Evolutionary conservation across 352 stramenopile genomes (phyloP).

Genomic region (Phytopythium delawarense): DNA sequence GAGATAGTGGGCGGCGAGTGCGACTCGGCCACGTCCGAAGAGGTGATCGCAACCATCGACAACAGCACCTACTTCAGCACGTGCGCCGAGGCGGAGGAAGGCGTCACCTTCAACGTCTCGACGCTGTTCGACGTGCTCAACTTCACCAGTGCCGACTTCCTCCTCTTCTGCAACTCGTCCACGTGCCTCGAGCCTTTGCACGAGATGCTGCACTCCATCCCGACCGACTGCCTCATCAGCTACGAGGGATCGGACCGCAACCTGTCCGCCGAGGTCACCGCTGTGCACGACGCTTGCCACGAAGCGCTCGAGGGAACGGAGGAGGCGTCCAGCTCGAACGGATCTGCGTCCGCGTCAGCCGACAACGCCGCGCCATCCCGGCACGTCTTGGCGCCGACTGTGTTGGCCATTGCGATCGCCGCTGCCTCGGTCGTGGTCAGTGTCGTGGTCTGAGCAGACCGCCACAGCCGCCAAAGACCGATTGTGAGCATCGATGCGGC

Average conservation of each 20-base stretch:
- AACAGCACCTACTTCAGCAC: constrained; percentile 51
- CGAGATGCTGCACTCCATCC: constrained; percentile 30
- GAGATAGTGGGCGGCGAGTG: not conserved
- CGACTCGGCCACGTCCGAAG: not conserved
- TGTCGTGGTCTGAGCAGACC: not conserved
- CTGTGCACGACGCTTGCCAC: constrained; percentile 29
- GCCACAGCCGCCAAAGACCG: not conserved
- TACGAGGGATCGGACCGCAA: constrained; percentile 39
- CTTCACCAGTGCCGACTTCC: constrained; percentile 38
- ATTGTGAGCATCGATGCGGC: too few species aligned
- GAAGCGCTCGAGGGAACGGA: constrained; percentile 2
- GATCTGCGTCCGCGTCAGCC: constrained; percentile 1
- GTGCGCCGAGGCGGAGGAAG: constrained; percentile 33
- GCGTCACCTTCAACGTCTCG: constrained; percentile 43
- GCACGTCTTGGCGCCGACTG: not conserved
- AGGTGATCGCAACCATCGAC: constrained; percentile 26
- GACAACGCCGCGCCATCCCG: not conserved
- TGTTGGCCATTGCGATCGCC: not conserved
- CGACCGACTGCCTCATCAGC: constrained; percentile 37
- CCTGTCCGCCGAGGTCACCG: constrained; percentile 29
- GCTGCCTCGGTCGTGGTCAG: not conserved
- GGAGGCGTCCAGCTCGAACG: not conserved
- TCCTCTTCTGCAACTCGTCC: constrained; percentile 51
- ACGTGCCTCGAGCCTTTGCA: constrained; percentile 54
- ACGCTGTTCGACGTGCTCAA: constrained; percentile 42